A percentile compares a stretch with the other conserved stretches of the same genome.
phyloP scores from a whole-genome alignment of 2,329 filamentous ascomycete genomes.

The Diplodia mutila region DNA sequence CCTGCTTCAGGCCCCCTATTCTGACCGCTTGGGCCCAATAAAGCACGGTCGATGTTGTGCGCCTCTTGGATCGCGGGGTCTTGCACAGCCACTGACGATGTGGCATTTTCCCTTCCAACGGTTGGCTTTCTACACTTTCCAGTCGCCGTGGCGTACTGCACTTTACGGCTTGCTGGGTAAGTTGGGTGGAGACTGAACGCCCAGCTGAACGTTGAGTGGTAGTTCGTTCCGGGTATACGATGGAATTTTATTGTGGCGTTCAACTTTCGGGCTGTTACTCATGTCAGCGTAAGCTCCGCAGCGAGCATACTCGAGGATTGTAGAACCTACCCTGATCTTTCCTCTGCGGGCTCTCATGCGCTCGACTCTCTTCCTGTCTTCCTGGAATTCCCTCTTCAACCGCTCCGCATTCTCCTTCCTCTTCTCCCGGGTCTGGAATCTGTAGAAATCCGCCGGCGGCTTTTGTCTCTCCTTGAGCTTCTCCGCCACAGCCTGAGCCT shows the following conservation, averaged over 20 bases:
- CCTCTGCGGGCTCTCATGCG: slow-evolving; percentile 69
- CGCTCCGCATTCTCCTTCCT: slow-evolving; percentile 74
- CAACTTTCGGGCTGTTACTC: slow-evolving; percentile 22
- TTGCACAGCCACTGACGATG: slow-evolving; percentile 16
- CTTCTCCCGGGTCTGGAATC: slow-evolving; percentile 80
- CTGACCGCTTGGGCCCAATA: slow-evolving; percentile 19
- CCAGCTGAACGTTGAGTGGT: background rate
- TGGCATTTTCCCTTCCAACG: slow-evolving; percentile 10
- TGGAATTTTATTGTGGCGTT: background rate
- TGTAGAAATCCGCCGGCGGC: slow-evolving; percentile 74
- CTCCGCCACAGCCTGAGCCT: slow-evolving; percentile 64
- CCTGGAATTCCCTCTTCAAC: slow-evolving; percentile 72
- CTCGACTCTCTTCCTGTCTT: slow-evolving; percentile 72
- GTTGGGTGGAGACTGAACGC: background rate
- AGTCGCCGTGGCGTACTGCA: background rate
- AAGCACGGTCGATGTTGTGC: slow-evolving; percentile 19
- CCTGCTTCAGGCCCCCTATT: slow-evolving; percentile 8
- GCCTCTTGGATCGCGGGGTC: slow-evolving; percentile 15
- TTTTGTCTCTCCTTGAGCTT: slow-evolving; percentile 63
- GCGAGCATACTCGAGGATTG: background rate
- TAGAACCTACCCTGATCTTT: slow-evolving; percentile 17
- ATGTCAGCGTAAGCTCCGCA: slow-evolving; percentile 8
- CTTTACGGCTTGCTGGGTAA: background rate
- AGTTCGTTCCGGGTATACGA: background rate
- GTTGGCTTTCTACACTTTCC: background rate